Evolutionary conservation across 768 basidiomycete genomes (phyloP), one percentile per base, ranked within the genome.

Genomic region (Mycena crocata): DNA sequence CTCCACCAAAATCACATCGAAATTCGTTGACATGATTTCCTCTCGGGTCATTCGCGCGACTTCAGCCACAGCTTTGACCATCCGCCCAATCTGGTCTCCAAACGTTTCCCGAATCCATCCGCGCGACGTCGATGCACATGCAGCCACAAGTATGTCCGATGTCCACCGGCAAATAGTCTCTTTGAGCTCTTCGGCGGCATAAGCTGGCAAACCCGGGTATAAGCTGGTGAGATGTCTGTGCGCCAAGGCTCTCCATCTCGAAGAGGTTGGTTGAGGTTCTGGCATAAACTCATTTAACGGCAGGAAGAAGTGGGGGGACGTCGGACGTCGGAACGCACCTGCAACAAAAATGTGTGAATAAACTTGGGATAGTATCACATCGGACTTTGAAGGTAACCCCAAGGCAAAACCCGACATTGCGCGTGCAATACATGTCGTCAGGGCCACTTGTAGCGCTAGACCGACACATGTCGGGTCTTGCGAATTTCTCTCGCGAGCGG

Each of bases 221-320:
- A 92, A 81, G 9, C 80, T 81, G 63, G 90, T 90, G 45, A 93
- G 89, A 57, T 91, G 85, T 45, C 83, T 82, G 71, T 93, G 92
- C 1, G 92, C 87, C 45, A 94, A 79, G 0, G 92, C 86, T 50
- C 92, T 85, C 92, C 92, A 94, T 72, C 90, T 87, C 0, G 91
- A 89, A 2, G 91, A 90, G 0, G 89, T 91, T 5, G 92, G 91
- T 74, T 94, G 92, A 30, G 90, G 89, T 74, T 93, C 92, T 88
- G 71, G 63, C 44, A 58, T 45, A 49, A 68, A 61, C 19, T 60
- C 46, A 54, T 67, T 17, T 65, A 39, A 40, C 58, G 62, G 42
- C 37, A 62, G 45, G 19, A 37, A 28, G 28, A 32, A 44, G 30
- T 26, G n/a, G 57, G 10, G 35, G 26, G 28, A 32, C 40, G 30